Evolutionary conservation across 805 yeast species (phyloP), one percentile per base, ranked within the genome.

Genomic region (Candida insectorum): DNA sequence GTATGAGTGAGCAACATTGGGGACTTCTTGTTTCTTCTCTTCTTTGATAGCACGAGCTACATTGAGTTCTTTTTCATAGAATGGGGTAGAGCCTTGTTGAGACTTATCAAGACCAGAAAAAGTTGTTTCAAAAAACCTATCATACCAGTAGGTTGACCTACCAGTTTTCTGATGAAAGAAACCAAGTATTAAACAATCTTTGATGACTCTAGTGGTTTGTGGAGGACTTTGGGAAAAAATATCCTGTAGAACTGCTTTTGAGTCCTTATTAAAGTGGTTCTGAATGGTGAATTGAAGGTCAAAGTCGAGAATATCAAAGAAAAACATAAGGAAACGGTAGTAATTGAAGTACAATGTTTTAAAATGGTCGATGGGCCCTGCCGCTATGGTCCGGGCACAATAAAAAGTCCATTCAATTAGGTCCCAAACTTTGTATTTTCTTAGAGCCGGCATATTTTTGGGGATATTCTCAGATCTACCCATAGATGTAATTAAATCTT

Each of bases 361-460:
- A 16, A 23, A 20, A 18, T 27, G 8, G 14, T 33, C 31, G 7
- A 20, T 15, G 3, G n/a, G 23, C 10, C 23, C 23, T 14, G 25
- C 9, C 7, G 31, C 17, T 5, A 12, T 11, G 5, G 16, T 9
- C 4, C n/a, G n/a, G n/a, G 65, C 64, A 43, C 71, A 65, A 40
- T 47, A 47, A 29, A 61, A 58, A 8, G 60, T 40, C 71, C 71
- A 65, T 24, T 52, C 49, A 9, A 61, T 31, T 21, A 64, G 35
- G 10, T 43, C 35, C 69, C 68, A 61, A 5, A 65, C 9, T 24
- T 37, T 48, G 43, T 49, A 62, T n/a, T n/a, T n/a, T n/a, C n/a
- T n/a, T n/a, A n/a, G n/a, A n/a, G n/a, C n/a, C n/a, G n/a, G n/a
- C n/a, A n/a, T n/a, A n/a, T n/a, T n/a, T n/a, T n/a, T n/a, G n/a